phyloP scores from a whole-genome alignment of 306 rosid genomes.

The Vigna mungo region DNA sequence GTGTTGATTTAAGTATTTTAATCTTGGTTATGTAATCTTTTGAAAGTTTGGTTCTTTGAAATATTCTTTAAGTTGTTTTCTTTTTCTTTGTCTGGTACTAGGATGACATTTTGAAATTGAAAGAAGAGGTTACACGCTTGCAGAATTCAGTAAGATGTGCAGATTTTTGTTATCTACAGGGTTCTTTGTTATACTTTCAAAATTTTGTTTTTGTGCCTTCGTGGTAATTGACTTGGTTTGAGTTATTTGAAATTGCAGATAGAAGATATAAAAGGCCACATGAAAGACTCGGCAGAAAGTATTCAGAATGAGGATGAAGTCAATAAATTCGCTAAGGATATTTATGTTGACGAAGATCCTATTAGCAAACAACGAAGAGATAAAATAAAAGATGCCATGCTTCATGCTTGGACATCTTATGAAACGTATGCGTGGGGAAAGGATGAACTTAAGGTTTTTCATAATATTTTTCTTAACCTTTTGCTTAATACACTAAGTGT shows the following conservation, averaged over 20 bases:
- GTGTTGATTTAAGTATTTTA: conserved; percentile 4
- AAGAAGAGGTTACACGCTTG: conserved; percentile 50
- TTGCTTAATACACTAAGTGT: background rate
- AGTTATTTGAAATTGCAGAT: conserved; percentile 51
- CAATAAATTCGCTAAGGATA: conserved; percentile 17
- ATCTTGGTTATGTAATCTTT: conserved; percentile 6
- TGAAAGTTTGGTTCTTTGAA: conserved; percentile 2
- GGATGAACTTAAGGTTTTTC: conserved; percentile 71
- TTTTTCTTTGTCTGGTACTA: background rate
- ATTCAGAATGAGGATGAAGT: conserved; percentile 27
- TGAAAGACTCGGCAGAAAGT: conserved; percentile 30
- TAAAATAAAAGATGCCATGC: conserved; percentile 66
- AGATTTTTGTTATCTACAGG: background rate
- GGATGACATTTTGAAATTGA: conserved; percentile 55
- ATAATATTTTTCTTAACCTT: background rate
- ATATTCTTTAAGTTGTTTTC: background rate
- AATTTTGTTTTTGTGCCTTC: background rate
- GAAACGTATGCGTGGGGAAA: conserved; percentile 77
- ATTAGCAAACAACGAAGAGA: conserved; percentile 49
- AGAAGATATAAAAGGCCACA: conserved; percentile 36
- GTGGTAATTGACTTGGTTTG: conserved; percentile 32
- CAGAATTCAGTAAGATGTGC: conserved; percentile 49
- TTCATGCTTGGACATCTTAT: conserved; percentile 73
- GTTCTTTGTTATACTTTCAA: background rate
- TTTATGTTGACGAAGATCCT: conserved; percentile 52